A percentile compares a stretch with the other conserved stretches of the same genome.
These are phyloP conservation scores for Sporobolomyces pararoseus DNA, from an alignment of 768 basidiomycete species.

Conservation along the genomic window DNA sequence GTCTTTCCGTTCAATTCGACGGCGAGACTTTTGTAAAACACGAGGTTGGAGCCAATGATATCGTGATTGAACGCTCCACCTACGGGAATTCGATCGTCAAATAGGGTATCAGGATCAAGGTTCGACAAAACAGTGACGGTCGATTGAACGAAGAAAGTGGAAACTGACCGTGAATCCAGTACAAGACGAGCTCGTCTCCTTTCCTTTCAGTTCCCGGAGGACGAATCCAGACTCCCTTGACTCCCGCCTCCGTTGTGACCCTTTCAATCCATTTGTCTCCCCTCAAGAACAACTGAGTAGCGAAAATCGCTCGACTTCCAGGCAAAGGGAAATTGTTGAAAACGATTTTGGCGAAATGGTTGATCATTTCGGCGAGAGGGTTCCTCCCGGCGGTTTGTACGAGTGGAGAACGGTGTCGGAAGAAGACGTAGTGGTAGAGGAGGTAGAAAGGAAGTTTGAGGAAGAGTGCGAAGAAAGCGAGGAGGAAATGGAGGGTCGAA, in stretches of 20 bases:
- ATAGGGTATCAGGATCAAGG: too few species aligned
- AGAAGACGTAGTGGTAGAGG: conserved; percentile 16
- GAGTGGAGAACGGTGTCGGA: conserved; percentile 4
- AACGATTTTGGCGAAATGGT: neutral
- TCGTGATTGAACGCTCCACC: conserved; percentile 13
- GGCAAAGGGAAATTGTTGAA: neutral
- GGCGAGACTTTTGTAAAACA: conserved; percentile 1
- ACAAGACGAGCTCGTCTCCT: conserved; percentile 28
- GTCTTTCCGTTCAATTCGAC: neutral
- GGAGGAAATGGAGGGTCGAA: conserved; percentile 1
- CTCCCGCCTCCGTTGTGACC: conserved; percentile 8
- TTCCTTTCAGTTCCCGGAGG: neutral
- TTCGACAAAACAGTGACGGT: too few species aligned
- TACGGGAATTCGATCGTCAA: neutral
- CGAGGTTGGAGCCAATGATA: neutral
- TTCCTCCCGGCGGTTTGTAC: conserved; percentile 6
- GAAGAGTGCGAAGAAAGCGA: neutral
- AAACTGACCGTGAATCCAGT: conserved; percentile 26
- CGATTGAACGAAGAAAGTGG: neutral
- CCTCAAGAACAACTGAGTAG: neutral
- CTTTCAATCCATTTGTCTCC: conserved; percentile 7
- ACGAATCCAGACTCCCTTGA: conserved; percentile 21
- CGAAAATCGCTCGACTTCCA: neutral
- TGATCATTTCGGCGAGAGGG: neutral
- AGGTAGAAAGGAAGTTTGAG: conserved; percentile 22